phyloP scores from a whole-genome alignment of 1,284 basidiomycete species.

The Bjerkandera adusta region DNA sequence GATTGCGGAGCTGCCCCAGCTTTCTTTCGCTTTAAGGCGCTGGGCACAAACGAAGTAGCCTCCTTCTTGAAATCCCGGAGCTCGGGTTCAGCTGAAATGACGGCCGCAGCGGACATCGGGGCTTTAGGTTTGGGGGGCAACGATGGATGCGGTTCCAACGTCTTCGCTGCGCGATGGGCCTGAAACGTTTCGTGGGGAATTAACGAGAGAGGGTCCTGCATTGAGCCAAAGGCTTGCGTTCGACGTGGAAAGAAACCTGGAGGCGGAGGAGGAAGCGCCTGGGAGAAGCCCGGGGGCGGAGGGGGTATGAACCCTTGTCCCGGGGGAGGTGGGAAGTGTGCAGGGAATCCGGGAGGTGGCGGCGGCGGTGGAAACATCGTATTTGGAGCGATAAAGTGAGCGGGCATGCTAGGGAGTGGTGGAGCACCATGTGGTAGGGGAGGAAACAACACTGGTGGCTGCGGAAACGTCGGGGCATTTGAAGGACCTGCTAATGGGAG shows the following conservation, averaged over 20 bases:
- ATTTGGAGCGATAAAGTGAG: constrained; percentile 27
- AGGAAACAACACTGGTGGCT: constrained; percentile 16
- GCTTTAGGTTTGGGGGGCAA: constrained; percentile 24
- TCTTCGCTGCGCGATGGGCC: constrained; percentile 45
- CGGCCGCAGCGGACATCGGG: constrained; percentile 47
- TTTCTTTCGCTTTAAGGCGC: constrained; percentile 65
- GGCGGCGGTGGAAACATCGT: constrained; percentile 25
- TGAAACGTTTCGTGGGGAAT: constrained; percentile 68
- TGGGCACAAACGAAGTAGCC: constrained; percentile 84
- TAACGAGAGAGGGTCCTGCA: constrained; percentile 63
- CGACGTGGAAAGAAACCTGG: constrained; percentile 59
- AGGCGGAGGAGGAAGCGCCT: constrained; percentile 42
- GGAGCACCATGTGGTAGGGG: constrained; percentile 26
- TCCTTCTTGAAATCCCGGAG: constrained; percentile 92
- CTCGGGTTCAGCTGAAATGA: constrained; percentile 79
- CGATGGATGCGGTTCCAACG: constrained; percentile 23
- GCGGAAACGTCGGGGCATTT: constrained; percentile 16
- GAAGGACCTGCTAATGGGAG: background rate
- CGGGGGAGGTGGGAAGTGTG: constrained; percentile 22
- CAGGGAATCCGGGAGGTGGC: constrained; percentile 20
- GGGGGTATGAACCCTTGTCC: constrained; percentile 22
- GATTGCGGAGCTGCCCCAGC: constrained; percentile 32
- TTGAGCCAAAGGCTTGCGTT: constrained; percentile 42
- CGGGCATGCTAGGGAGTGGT: constrained; percentile 33
- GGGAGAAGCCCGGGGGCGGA: constrained; percentile 28